Percentiles rank a stretch among this genome's conserved stretches.
These are phyloP conservation scores for Suhomyces anneliseae DNA, from an alignment of 1,139 yeast species.

Conservation along the genomic window DNA sequence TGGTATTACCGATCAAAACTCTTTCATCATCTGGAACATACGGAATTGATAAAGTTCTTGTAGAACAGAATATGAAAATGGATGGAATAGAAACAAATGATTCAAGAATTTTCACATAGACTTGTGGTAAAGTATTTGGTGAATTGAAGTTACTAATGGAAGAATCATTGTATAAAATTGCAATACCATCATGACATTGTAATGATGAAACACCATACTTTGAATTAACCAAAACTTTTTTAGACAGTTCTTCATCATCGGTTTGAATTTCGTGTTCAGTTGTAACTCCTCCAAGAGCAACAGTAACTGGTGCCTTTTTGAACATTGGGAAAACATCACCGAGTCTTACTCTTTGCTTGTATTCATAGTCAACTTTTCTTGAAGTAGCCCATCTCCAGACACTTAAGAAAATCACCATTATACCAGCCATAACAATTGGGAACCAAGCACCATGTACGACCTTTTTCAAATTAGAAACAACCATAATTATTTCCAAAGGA, in stretches of 20 bases:
- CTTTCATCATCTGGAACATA: slow-evolving; percentile 37
- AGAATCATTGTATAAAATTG: slow-evolving; percentile 41
- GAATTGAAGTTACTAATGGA: slow-evolving; percentile 30
- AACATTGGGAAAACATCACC: slow-evolving; percentile 28
- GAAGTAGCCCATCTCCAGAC: slow-evolving; percentile 52
- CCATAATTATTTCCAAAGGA: slow-evolving; percentile 46
- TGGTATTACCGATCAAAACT: slow-evolving; percentile 38
- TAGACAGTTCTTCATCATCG: neutral
- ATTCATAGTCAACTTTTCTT: slow-evolving; percentile 40
- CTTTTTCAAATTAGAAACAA: slow-evolving; percentile 50
- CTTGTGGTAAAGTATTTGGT: slow-evolving; percentile 44
- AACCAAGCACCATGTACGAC: slow-evolving; percentile 63
- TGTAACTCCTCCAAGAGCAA: slow-evolving; percentile 14
- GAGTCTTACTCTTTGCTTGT: slow-evolving; percentile 28
- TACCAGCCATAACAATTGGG: slow-evolving; percentile 45
- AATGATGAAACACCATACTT: slow-evolving; percentile 23
- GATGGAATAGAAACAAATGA: slow-evolving; percentile 45
- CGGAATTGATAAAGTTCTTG: slow-evolving; percentile 44
- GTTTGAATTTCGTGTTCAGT: slow-evolving; percentile 6
- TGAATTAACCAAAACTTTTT: slow-evolving; percentile 17
- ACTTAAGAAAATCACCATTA: slow-evolving; percentile 31
- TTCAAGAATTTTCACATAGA: slow-evolving; percentile 35
- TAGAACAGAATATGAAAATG: slow-evolving; percentile 41
- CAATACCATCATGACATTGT: slow-evolving; percentile 35
- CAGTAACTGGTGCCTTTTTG: slow-evolving; percentile 19